phyloP scores from a whole-genome alignment of 768 basidiomycete genomes.

The Suillus plorans region DNA sequence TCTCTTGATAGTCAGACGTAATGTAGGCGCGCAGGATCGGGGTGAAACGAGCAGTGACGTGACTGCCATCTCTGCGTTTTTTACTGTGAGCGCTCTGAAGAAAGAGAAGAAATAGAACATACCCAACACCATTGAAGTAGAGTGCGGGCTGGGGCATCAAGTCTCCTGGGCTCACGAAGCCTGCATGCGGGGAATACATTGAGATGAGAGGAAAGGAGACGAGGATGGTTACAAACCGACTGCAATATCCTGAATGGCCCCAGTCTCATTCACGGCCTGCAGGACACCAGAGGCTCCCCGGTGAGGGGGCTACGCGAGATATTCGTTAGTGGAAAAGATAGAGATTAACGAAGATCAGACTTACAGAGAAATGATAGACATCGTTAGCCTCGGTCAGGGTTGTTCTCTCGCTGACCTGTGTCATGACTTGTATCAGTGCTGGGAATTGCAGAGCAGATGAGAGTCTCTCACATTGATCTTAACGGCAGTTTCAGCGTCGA shows the following conservation, averaged over 20 bases:
- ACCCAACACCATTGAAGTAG: neutral
- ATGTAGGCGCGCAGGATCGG: constrained; percentile 1
- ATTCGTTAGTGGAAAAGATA: neutral
- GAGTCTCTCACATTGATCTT: neutral
- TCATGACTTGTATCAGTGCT: neutral
- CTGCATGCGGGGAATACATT: too few relatives aligned
- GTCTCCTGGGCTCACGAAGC: neutral
- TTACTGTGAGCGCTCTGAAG: neutral
- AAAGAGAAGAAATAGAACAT: neutral
- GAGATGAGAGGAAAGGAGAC: neutral
- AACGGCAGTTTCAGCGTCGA: neutral
- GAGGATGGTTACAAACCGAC: neutral
- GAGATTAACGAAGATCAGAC: too few relatives aligned
- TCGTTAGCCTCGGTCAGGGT: neutral
- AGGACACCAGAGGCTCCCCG: neutral
- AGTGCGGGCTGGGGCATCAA: neutral
- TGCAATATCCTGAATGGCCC: neutral
- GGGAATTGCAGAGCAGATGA: too few relatives aligned
- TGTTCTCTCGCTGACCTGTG: neutral
- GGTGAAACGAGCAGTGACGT: neutral
- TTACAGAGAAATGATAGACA: neutral
- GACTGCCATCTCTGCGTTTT: neutral
- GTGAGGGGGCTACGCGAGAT: neutral
- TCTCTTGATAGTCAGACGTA: constrained; percentile 6
- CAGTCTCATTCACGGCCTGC: neutral